These are phyloP conservation scores for Casaregolazyma lundiana DNA, from an alignment of 1,139 yeast genomes.

Conservation along the genomic window DNA sequence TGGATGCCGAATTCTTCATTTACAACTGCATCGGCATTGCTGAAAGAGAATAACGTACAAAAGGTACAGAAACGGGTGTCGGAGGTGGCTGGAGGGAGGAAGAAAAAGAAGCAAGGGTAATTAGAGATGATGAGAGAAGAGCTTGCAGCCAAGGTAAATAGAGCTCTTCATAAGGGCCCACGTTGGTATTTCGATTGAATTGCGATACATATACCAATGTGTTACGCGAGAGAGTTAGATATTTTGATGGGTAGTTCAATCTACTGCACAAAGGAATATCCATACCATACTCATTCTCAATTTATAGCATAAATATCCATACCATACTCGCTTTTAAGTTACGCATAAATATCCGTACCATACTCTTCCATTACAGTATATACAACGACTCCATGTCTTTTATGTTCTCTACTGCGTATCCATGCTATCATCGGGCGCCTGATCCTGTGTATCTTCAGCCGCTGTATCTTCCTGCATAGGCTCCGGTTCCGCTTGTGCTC, in stretches of 20 bases:
- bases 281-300: too few species aligned
- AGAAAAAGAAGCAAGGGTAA: background rate
- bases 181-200: too few species aligned
- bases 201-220: too few species aligned
- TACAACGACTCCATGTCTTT: background rate
- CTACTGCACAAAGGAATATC: too few species aligned
- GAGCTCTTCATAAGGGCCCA: too few species aligned
- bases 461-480: constrained; percentile 10
- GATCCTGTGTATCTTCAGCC: constrained; percentile 8
- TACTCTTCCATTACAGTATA: too few species aligned
- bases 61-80: background rate
- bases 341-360: too few species aligned
- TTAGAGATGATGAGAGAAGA: background rate
- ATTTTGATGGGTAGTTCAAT: too few species aligned
- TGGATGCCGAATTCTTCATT: constrained; percentile 4
- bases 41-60: background rate
- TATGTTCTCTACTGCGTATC: constrained; percentile 6
- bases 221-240: too few species aligned
- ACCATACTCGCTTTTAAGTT: too few species aligned
- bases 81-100: background rate
- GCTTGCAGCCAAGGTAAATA: background rate
- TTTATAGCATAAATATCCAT: too few species aligned
- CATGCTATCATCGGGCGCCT: constrained; percentile 6
- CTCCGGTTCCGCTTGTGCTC: constrained; percentile 14
- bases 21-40: constrained; percentile 2